Evolutionary conservation across 73 alveolate species (phyloP).

Genomic region (Paramecium sonneborni): DNA sequence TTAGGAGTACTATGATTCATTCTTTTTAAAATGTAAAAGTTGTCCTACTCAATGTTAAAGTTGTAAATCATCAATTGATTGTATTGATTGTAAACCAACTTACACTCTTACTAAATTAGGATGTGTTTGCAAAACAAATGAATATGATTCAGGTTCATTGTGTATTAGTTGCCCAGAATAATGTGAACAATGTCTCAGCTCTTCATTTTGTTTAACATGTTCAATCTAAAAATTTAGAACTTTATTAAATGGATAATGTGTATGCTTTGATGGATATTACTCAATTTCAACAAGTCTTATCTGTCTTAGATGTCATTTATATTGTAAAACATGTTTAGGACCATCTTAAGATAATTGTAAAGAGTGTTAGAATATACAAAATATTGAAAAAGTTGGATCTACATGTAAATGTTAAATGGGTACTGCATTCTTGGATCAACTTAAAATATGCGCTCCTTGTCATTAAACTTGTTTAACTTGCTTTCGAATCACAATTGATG

Average conservation of each 20-base stretch:
- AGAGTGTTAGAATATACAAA: background rate
- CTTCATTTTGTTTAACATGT: background rate
- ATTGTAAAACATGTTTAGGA: background rate
- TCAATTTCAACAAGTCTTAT: background rate
- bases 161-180: background rate
- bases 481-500: background rate
- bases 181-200: background rate
- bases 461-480: background rate
- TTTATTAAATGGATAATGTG: background rate
- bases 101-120: background rate
- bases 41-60: background rate
- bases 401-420: background rate
- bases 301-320: background rate
- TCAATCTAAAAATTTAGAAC: background rate
- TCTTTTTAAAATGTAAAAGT: background rate
- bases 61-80: background rate
- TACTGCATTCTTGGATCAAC: background rate
- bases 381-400: background rate
- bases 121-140: background rate
- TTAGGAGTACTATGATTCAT: background rate
- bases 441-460: background rate
- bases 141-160: background rate
- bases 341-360: background rate
- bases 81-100: background rate
- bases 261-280: background rate